Conservation (phyloP, 306 rosid species). For the Vachellia pachyceras region DNA sequence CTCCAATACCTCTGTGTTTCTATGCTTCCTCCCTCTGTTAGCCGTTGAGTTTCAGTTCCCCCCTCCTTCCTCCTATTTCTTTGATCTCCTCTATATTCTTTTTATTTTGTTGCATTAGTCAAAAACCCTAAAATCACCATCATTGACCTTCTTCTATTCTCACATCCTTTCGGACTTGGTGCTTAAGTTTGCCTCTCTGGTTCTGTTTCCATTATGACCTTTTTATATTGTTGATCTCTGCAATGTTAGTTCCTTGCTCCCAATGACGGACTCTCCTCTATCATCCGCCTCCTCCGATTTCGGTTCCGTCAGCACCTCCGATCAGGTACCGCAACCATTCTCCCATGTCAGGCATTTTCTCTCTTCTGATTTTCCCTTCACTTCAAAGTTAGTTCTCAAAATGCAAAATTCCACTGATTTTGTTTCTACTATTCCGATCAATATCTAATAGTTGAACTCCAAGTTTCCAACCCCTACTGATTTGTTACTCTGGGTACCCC, state of each 20-base stretch:
- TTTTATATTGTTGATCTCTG: slow-evolving; percentile 7
- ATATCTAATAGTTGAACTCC: neutral
- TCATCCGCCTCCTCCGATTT: slow-evolving; percentile 55
- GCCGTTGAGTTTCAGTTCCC: slow-evolving; percentile 47
- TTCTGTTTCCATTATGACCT: neutral
- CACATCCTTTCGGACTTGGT: slow-evolving; percentile 22
- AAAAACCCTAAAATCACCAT: slow-evolving; percentile 7
- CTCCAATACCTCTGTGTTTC: neutral
- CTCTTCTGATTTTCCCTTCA: slow-evolving; percentile 4
- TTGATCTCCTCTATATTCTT: neutral
- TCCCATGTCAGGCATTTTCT: neutral
- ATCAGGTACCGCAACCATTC: slow-evolving; percentile 53
- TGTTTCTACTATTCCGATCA: neutral
- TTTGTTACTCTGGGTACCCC: neutral
- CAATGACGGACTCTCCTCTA: slow-evolving; percentile 57
- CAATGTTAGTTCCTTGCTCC: slow-evolving; percentile 40
- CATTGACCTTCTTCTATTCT: slow-evolving; percentile 35
- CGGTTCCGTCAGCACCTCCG: slow-evolving; percentile 49
- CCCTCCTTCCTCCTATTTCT: no score
- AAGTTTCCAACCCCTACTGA: no score
- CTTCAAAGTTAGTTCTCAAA: neutral
- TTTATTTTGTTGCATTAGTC: neutral
- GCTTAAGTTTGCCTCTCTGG: slow-evolving; percentile 23
- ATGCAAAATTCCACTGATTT: neutral
- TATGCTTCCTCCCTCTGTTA: slow-evolving; percentile 14